Conservation (phyloP, 2,329 filamentous ascomycete species). For the Tolypocladium amazonense region DNA sequence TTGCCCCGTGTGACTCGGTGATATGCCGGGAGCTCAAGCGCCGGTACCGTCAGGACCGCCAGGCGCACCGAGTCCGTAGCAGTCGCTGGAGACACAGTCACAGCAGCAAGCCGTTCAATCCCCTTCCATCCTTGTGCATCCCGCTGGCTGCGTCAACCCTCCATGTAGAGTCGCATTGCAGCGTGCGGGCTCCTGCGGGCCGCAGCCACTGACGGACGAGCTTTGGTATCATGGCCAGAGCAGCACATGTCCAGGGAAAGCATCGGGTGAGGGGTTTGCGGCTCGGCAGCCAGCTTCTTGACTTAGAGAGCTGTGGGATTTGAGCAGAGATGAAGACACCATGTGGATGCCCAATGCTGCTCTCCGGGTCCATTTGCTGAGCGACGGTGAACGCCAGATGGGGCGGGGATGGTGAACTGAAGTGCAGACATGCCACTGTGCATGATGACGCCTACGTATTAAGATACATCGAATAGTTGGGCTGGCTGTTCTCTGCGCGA, state of each 20-base stretch:
- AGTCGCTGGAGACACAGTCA: background rate
- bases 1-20: background rate
- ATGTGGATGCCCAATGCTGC: background rate
- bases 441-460: too few species aligned
- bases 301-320: background rate
- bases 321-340: background rate
- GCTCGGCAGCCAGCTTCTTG: background rate
- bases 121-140: background rate
- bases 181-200: background rate
- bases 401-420: background rate
- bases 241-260: background rate
- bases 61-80: background rate
- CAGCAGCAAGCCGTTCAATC: background rate
- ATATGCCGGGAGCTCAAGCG: background rate
- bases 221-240: background rate
- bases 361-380: background rate
- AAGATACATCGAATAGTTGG: too few species aligned
- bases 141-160: background rate
- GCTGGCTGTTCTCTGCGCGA: too few species aligned
- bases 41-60: background rate
- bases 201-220: background rate
- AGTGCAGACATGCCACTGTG: background rate
- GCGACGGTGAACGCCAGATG: background rate
- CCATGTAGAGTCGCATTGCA: background rate
- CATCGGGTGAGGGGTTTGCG: background rate